A percentile compares a stretch with the other conserved stretches of the same genome.
phyloP scores from a whole-genome alignment of 768 basidiomycete species.

The Multifurca ochricompacta region DNA sequence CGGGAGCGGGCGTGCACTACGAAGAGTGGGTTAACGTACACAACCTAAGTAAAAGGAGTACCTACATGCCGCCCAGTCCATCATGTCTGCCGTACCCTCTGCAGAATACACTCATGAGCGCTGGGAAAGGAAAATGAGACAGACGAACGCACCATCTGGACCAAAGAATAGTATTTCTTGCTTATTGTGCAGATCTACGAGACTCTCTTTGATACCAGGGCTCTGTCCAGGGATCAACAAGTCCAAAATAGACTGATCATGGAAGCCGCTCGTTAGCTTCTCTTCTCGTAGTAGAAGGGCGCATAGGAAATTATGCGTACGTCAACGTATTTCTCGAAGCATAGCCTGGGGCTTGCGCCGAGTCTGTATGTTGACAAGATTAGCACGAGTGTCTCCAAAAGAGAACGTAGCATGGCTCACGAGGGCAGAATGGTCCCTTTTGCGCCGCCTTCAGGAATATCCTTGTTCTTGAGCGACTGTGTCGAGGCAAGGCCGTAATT shows the following conservation, averaged over 20 bases:
- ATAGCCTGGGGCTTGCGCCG: constrained; percentile 73
- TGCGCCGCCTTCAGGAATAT: constrained; percentile 95
- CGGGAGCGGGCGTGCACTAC: constrained; percentile 80
- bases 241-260: constrained; percentile 71
- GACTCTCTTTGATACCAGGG: constrained; percentile 91
- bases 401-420: constrained; percentile 33
- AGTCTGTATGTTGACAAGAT: constrained; percentile 37
- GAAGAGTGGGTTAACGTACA: background rate
- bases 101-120: constrained; percentile 5
- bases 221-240: constrained; percentile 92
- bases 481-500: constrained; percentile 95
- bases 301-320: constrained; percentile 41
- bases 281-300: no score
- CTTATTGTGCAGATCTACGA: constrained; percentile 85
- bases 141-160: constrained; percentile 62
- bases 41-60: constrained; percentile 10
- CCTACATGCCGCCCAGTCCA: constrained; percentile 97
- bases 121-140: background rate
- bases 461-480: constrained; percentile 93
- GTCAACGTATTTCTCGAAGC: constrained; percentile 98
- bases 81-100: constrained; percentile 97
- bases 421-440: constrained; percentile 96
- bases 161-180: constrained; percentile 94
- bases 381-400: background rate
- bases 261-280: constrained; percentile 1